A percentile compares a stretch with the other conserved stretches of the same genome.
Conservation (phyloP, 345 rosid genomes). For the Anastatica hierochuntica region DNA sequence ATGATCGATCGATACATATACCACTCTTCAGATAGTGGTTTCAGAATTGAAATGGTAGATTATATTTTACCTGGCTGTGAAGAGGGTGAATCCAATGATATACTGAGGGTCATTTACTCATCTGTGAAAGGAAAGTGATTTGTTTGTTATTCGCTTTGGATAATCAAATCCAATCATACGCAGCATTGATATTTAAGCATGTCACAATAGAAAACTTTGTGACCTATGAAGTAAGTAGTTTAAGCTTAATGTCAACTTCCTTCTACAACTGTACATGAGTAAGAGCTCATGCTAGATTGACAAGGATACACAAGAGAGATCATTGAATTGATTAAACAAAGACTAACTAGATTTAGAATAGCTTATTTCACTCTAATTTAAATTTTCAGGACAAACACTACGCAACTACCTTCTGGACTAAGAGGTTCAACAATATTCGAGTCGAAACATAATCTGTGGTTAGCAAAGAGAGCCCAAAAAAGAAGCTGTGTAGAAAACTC, state of each 20-base stretch:
- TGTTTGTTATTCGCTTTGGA: background rate
- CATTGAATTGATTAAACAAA: background rate
- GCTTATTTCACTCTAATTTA: too few species aligned
- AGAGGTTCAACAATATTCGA: background rate
- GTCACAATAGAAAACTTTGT: background rate
- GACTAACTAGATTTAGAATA: background rate
- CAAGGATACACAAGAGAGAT: background rate
- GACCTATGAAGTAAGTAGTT: too few species aligned
- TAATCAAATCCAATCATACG: background rate
- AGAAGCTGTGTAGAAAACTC: background rate
- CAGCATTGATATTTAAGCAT: background rate
- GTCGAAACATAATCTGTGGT: background rate
- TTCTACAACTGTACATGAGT: too few species aligned
- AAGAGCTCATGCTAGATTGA: too few species aligned
- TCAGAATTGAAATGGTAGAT: background rate
- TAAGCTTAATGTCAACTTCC: too few species aligned
- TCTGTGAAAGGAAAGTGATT: conserved; percentile 10
- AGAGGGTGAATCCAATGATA: conserved; percentile 16
- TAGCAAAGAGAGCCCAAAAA: background rate
- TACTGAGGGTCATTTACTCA: conserved; percentile 9
- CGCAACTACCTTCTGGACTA: background rate
- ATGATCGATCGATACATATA: background rate
- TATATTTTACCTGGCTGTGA: conserved; percentile 9
- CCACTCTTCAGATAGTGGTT: background rate
- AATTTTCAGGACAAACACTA: background rate